Evolutionary conservation across 257 asterid genomes (phyloP), one percentile per base, ranked within the genome.

Genomic region (Ilex aquifolium): DNA sequence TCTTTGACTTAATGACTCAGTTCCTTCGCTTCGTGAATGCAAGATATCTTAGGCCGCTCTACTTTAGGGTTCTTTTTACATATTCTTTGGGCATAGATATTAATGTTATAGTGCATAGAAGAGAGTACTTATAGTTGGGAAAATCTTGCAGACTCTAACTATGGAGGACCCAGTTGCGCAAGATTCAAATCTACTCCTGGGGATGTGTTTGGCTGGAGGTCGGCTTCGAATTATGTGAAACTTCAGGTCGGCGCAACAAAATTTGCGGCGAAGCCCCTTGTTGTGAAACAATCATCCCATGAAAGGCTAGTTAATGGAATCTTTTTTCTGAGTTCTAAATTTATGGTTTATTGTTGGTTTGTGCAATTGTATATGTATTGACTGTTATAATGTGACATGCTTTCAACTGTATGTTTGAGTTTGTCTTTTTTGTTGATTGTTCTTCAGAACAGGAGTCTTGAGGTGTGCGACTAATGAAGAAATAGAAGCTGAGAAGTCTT

Each of bases 401-500:
- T 11, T 49, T 53, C 30, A 14, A 14, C 57, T 15, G 5, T 32
- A 2, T 54, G 31, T 31, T 48, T 60, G 32, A 36, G 17, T 10
- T 32, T 39, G 63, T 36, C 40, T 17, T 55, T 63, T 63, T 61
- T 56, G 62, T 60, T 44, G 50, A 36, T 7, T 44, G 51, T 64
- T 71, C 64, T 64, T 66, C 80, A 93, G 99, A 73, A 59, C 51
- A 52, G 88, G 87, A 48, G 85, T 74, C 14, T 10, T 89, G 59
- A 82, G 78, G 69, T 82, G 95, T 72, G 97, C 96, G 56, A 93
- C 96, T 58, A 72, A 84, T 32, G 96, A 93, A 61, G 96, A 93
- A 76, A 90, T 93, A 14, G 97, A 87, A 76, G 94, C 83, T 36
- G 97, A 90, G 82, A 93, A 93, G 66, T 65, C 95, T 44, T 52